Percentiles rank a stretch among this genome's conserved stretches.
Evolutionary conservation across 768 basidiomycete species (phyloP).

Genomic region (Naematelia aurantialba): DNA sequence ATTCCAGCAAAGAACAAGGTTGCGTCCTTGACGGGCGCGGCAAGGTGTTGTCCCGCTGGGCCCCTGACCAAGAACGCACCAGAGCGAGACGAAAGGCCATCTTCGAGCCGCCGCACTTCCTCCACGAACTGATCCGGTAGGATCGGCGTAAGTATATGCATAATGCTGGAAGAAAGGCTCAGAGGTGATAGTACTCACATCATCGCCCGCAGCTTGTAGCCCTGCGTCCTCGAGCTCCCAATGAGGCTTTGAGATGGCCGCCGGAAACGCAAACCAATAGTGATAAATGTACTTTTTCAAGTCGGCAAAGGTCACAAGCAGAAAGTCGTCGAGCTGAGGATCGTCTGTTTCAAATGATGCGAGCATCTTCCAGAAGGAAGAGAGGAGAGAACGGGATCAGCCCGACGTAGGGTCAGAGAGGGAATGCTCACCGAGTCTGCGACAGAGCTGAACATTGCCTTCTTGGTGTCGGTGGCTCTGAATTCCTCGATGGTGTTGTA

Average conservation of each 20-base stretch:
- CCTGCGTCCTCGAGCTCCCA: conserved; percentile 70
- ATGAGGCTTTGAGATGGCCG: conserved; percentile 79
- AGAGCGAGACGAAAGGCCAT: not conserved
- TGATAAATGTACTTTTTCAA: conserved; percentile 97
- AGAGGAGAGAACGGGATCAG: too few species aligned
- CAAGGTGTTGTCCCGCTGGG: conserved; percentile 8
- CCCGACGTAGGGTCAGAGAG: not conserved
- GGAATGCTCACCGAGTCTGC: conserved; percentile 61
- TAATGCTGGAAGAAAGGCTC: too few species aligned
- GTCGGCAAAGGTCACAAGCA: conserved; percentile 90
- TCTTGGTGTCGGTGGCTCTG: conserved; percentile 74
- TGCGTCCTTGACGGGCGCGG: conserved; percentile 17
- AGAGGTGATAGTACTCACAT: conserved; percentile 53
- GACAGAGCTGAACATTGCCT: conserved; percentile 70
- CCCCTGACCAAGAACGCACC: conserved; percentile 23
- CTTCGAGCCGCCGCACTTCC: conserved; percentile 21
- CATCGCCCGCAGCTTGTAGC: conserved; percentile 57
- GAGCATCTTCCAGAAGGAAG: conserved; percentile 25
- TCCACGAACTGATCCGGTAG: conserved; percentile 27
- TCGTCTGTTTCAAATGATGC: conserved; percentile 39
- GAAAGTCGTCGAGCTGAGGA: conserved; percentile 67
- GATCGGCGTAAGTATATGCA: too few species aligned
- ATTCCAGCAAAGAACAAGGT: conserved; percentile 58
- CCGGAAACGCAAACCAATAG: conserved; percentile 98
- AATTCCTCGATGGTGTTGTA: conserved; percentile 98